phyloP scores from a whole-genome alignment of 495 filamentous ascomycete genomes.

The Amniculicola lignicola region DNA sequence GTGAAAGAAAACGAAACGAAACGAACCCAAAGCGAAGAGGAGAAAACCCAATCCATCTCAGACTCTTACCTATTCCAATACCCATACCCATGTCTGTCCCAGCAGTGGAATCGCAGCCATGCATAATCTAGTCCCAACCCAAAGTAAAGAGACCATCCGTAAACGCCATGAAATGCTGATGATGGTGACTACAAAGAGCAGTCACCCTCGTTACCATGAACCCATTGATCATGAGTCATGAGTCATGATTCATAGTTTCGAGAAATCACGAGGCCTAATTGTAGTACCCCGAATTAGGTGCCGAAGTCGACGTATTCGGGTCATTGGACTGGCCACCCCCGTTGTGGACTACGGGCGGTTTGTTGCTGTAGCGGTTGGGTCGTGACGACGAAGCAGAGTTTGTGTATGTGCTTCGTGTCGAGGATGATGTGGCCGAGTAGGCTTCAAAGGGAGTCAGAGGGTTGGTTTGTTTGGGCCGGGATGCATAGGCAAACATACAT shows the following conservation, averaged over 20 bases:
- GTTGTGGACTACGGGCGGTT: conserved; percentile 28
- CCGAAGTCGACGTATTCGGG: conserved; percentile 22
- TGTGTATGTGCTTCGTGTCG: conserved; percentile 19
- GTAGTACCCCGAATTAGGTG: conserved; percentile 31
- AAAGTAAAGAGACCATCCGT: too few relatives aligned
- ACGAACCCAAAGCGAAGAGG: too few relatives aligned
- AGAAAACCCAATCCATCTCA: too few relatives aligned
- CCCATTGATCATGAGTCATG: too few relatives aligned
- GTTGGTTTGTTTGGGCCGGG: neutral
- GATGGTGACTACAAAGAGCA: too few relatives aligned
- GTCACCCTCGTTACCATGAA: too few relatives aligned
- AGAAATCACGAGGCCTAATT: conserved; percentile 1
- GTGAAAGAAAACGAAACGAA: too few relatives aligned
- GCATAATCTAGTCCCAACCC: too few relatives aligned
- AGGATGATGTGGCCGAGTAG: conserved; percentile 9
- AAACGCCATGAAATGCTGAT: too few relatives aligned
- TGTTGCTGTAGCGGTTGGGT: conserved; percentile 26
- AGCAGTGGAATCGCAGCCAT: too few relatives aligned
- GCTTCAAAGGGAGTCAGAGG: conserved; percentile 2
- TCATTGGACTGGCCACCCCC: conserved; percentile 30
- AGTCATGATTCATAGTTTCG: conserved; percentile 4
- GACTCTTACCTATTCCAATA: too few relatives aligned
- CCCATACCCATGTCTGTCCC: too few relatives aligned
- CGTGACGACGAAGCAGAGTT: conserved; percentile 25
- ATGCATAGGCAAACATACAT: conserved; percentile 11